Conservation (phyloP, 192 early-diverging fungal species). For the Linnemannia elongata region DNA sequence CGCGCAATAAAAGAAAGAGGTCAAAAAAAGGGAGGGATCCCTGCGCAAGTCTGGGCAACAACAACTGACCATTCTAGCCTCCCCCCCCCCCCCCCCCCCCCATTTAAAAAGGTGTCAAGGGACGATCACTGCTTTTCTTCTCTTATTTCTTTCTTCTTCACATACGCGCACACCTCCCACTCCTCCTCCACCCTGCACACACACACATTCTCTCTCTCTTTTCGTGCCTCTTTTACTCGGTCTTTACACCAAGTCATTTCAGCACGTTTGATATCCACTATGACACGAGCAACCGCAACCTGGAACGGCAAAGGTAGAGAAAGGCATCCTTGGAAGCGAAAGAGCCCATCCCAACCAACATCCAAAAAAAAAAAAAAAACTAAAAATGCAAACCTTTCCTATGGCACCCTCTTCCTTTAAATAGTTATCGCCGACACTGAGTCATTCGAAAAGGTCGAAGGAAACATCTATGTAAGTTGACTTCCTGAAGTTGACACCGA, state of each 20-base stretch:
- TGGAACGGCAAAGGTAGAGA: conserved; percentile 17
- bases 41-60: too few species aligned
- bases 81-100: too few species aligned
- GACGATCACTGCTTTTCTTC: too few species aligned
- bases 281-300: conserved; percentile 5
- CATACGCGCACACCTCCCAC: too few species aligned
- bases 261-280: background rate
- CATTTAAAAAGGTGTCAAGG: too few species aligned
- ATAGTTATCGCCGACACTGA: conserved; percentile 24
- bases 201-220: background rate
- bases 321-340: background rate
- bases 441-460: conserved; percentile 16
- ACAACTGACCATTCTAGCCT: too few species aligned
- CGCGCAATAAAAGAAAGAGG: too few species aligned
- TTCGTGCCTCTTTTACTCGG: background rate
- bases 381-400: background rate
- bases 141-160: too few species aligned
- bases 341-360: too few species aligned
- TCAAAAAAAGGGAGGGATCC: too few species aligned
- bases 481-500: background rate
- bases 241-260: background rate
- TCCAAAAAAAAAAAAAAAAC: too few species aligned
- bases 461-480: conserved; percentile 19
- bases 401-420: background rate
- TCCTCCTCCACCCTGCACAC: too few species aligned